These are phyloP conservation scores for Trichocladium uniseriatum DNA, from an alignment of 495 filamentous ascomycete genomes.

Conservation along the genomic window DNA sequence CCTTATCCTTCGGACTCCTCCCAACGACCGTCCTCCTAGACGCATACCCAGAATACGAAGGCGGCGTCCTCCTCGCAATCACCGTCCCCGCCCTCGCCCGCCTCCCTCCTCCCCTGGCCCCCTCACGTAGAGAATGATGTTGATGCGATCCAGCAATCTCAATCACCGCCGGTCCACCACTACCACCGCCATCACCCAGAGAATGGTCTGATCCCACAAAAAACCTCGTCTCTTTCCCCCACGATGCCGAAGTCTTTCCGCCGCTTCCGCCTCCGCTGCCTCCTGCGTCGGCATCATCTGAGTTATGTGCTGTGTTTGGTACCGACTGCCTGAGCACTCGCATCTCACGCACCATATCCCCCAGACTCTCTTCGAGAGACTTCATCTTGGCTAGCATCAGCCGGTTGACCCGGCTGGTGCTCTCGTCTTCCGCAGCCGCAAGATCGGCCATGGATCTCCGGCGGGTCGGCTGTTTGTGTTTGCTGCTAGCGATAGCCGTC, in stretches of 20 bases:
- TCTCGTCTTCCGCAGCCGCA: conserved; percentile 29
- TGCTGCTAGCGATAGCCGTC: background rate
- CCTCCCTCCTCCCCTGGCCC: background rate
- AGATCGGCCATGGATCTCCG: conserved; percentile 41
- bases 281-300: conserved; percentile 24
- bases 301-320: conserved; percentile 32
- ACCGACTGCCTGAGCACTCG: conserved; percentile 47
- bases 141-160: too few relatives aligned
- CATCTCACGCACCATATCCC: conserved; percentile 76
- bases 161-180: conserved; percentile 3
- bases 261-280: conserved; percentile 2
- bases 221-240: background rate
- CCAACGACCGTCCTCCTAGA: background rate
- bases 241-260: background rate
- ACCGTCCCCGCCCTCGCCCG: conserved; percentile 12
- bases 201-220: conserved; percentile 1
- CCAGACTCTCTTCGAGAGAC: conserved; percentile 75
- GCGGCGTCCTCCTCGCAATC: background rate
- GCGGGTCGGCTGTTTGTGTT: background rate
- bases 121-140: too few relatives aligned
- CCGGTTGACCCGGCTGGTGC: conserved; percentile 56
- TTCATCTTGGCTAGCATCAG: conserved; percentile 90
- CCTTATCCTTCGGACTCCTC: conserved; percentile 5
- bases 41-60: too few relatives aligned
- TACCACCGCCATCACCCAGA: background rate